A percentile compares a stretch with the other conserved stretches of the same genome.
Conservation (phyloP, 129 eudicot species). For the Saussurea involucrata region DNA sequence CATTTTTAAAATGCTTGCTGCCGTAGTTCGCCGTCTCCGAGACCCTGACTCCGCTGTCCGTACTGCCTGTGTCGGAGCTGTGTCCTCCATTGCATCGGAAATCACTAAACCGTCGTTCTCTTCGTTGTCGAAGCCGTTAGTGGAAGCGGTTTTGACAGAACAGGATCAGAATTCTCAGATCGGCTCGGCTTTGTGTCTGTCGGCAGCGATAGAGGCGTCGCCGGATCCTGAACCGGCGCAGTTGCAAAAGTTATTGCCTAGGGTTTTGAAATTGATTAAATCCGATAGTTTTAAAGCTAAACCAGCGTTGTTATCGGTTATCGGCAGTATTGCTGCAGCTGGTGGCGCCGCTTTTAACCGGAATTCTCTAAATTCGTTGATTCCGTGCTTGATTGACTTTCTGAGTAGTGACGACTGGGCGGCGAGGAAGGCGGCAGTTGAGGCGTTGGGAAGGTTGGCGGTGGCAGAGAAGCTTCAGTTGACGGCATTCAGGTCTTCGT, state of each 20-base stretch:
- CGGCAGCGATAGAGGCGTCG: conserved; percentile 72
- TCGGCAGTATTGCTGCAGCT: conserved; percentile 59
- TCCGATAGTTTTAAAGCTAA: conserved; percentile 63
- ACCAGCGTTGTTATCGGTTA: conserved; percentile 54
- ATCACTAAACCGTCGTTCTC: conserved; percentile 46
- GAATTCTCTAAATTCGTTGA: conserved; percentile 35
- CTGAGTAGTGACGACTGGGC: conserved; percentile 80
- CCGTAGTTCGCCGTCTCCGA: conserved; percentile 70
- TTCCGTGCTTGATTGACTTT: conserved; percentile 50
- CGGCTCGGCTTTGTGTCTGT: conserved; percentile 69
- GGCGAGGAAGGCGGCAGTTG: conserved; percentile 81
- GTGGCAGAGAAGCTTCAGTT: conserved; percentile 30
- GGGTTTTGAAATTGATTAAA: conserved; percentile 50
- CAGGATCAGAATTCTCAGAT: conserved; percentile 64
- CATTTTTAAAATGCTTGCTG: conserved; percentile 47
- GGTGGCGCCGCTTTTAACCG: conserved; percentile 45
- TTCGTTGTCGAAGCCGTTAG: conserved; percentile 43
- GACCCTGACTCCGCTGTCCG: conserved; percentile 80
- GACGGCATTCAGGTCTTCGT: conserved; percentile 46
- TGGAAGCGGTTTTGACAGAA: conserved; percentile 53
- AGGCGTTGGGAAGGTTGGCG: conserved; percentile 59
- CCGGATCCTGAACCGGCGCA: conserved; percentile 52
- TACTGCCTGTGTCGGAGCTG: conserved; percentile 60
- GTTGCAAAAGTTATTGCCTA: conserved; percentile 53
- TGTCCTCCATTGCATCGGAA: conserved; percentile 42